A percentile compares a stretch with the other conserved stretches of the same genome.
Conservation (phyloP, 257 asterid genomes). For the Salvia splendens region DNA sequence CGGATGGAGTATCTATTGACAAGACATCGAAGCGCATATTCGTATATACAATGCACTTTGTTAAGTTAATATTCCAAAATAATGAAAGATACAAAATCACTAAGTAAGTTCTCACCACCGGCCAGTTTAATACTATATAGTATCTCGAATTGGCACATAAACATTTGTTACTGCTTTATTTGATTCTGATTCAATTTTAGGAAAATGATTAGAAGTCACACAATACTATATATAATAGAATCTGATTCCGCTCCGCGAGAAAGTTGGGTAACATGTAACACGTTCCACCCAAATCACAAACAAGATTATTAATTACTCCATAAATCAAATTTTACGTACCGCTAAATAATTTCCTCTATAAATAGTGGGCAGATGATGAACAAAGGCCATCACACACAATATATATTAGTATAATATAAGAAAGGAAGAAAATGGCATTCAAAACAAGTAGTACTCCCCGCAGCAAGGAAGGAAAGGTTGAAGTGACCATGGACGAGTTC, state of each 20-base stretch:
- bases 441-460: background rate
- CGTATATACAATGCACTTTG: too few species aligned
- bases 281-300: background rate
- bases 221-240: background rate
- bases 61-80: too few species aligned
- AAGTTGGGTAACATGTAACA: constrained; percentile 11
- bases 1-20: too few species aligned
- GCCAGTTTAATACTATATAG: too few species aligned
- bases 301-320: background rate
- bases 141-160: too few species aligned
- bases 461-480: constrained; percentile 30
- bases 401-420: background rate
- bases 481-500: constrained; percentile 31
- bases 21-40: too few species aligned
- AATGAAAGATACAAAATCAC: too few species aligned
- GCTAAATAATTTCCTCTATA: background rate
- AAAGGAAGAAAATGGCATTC: constrained; percentile 9
- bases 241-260: constrained; percentile 18
- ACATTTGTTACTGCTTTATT: too few species aligned
- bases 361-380: background rate
- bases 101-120: too few species aligned
- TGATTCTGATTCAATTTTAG: too few species aligned
- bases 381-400: background rate
- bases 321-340: too few species aligned
- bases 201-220: too few species aligned